Evolutionary conservation across 495 filamentous ascomycete genomes (phyloP), one percentile per base, ranked within the genome.

Genomic region (Penicillium pancosmium): DNA sequence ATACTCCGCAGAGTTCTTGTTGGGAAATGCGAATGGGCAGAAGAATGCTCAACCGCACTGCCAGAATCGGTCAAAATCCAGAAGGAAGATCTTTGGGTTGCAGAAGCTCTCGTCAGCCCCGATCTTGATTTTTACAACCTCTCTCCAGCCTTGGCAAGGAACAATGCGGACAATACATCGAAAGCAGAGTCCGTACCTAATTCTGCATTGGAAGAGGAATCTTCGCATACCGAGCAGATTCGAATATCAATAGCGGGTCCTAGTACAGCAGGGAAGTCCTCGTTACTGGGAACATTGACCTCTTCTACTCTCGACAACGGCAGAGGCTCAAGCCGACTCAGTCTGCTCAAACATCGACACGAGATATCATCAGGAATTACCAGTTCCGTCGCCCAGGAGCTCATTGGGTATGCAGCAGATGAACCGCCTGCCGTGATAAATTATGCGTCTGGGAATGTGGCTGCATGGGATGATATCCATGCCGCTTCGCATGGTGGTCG

Each of bases 391-490:
- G 86, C 93, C 4, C 92, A 95, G 66, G 94, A 97, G 69, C 80
- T 98, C 9, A 84, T 98, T 56, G 94, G 95, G 18, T 98, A 98
- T 70, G 49, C 67, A 10, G 73, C 73, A 13, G 57, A 67, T 51
- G 43, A 49, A 7, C 56, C 67, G 3, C 53, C 63, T 16, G 57
- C 68, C 7, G 85, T 97, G 44, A 79, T 97, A 73, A 98, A 97
- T 64, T 97, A 93, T 69, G 86, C 89, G 1, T 85, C 89, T 53
- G 87, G 86, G 18, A 91, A 96, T 74, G 86, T 96, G 52, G 89
- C 92, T 43, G 91, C 89, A 34, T 98, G 94, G 94, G 88, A 90
- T 62, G 94, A 98, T 71, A 92, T 97, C 48, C 94, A 98, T 71
- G 77, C 80, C 25, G 80, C 85, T n/a, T 85, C 91, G 2, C 82